Conservation (phyloP, 2,329 filamentous ascomycete genomes). For the Ophiostoma himal-ulmi region DNA sequence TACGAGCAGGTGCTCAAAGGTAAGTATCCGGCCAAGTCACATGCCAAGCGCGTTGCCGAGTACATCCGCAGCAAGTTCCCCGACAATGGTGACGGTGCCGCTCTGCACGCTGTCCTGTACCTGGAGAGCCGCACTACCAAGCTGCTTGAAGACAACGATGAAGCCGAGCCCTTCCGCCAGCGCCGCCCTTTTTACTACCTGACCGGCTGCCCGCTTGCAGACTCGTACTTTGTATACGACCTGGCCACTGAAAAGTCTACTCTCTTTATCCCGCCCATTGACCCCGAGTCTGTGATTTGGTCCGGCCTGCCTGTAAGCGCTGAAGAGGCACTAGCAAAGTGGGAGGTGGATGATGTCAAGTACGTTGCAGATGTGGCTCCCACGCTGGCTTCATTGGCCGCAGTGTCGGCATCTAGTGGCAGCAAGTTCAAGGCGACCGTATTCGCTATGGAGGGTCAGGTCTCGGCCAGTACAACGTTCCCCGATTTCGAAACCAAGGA, state of each 20-base stretch:
- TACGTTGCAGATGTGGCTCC: slow-evolving; percentile 69
- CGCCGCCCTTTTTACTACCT: slow-evolving; percentile 93
- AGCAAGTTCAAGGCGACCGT: slow-evolving; percentile 35
- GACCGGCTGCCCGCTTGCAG: slow-evolving; percentile 73
- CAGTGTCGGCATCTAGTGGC: slow-evolving; percentile 37
- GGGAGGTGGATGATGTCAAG: slow-evolving; percentile 74
- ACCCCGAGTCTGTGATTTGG: slow-evolving; percentile 90
- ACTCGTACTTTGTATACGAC: slow-evolving; percentile 77
- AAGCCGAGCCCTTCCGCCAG: slow-evolving; percentile 75
- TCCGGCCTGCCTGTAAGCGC: slow-evolving; percentile 74
- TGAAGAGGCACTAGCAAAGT: slow-evolving; percentile 67
- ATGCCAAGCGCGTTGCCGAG: slow-evolving; percentile 76
- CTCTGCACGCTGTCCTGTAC: slow-evolving; percentile 68
- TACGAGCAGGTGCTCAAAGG: slow-evolving; percentile 48
- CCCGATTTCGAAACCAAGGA: slow-evolving; percentile 63
- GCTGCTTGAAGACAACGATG: slow-evolving; percentile 85
- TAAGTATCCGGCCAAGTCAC: slow-evolving; percentile 78
- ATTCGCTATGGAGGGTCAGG: slow-evolving; percentile 72
- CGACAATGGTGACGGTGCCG: slow-evolving; percentile 35
- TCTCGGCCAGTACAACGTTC: slow-evolving; percentile 67
- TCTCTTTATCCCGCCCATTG: slow-evolving; percentile 76
- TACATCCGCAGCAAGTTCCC: slow-evolving; percentile 65
- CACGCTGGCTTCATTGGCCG: slow-evolving; percentile 47
- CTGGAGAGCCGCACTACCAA: slow-evolving; percentile 77
- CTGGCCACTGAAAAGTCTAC: slow-evolving; percentile 60